Conservation (phyloP, 192 early-diverging fungal species). For the Oehlia diaphana region DNA sequence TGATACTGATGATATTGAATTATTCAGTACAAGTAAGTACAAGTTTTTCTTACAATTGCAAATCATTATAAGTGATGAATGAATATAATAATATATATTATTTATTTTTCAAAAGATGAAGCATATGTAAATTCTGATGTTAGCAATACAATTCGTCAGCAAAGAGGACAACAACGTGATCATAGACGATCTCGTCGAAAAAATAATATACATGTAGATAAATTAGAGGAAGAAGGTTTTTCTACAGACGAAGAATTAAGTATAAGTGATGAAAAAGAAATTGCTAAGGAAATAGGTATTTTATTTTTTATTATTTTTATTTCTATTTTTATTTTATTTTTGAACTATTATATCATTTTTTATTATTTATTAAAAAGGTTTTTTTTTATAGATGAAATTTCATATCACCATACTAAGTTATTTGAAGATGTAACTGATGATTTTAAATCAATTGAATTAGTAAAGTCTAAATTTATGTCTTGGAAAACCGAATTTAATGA, state of each 20-base stretch:
- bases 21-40: conserved; percentile 26
- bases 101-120: not conserved
- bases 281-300: conserved; percentile 36
- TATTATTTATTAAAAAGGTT: not conserved
- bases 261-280: conserved; percentile 32
- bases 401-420: conserved; percentile 33
- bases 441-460: conserved; percentile 42
- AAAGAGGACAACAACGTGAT: conserved; percentile 7
- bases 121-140: conserved; percentile 15
- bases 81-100: no score
- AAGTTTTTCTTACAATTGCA: conserved; percentile 30
- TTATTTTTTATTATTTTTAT: not conserved
- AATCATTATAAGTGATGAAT: conserved; percentile 27
- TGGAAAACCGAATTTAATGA: conserved; percentile 53
- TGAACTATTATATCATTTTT: not conserved
- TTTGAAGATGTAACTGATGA: conserved; percentile 51
- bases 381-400: conserved; percentile 33
- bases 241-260: conserved; percentile 54
- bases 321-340: not conserved
- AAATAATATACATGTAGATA: not conserved
- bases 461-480: conserved; percentile 50
- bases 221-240: conserved; percentile 35
- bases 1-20: conserved; percentile 38
- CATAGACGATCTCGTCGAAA: conserved; percentile 9
- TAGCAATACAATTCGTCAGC: not conserved